These are phyloP conservation scores for Auricularia sp. DNA, from an alignment of 768 basidiomycete genomes.

Conservation along the genomic window DNA sequence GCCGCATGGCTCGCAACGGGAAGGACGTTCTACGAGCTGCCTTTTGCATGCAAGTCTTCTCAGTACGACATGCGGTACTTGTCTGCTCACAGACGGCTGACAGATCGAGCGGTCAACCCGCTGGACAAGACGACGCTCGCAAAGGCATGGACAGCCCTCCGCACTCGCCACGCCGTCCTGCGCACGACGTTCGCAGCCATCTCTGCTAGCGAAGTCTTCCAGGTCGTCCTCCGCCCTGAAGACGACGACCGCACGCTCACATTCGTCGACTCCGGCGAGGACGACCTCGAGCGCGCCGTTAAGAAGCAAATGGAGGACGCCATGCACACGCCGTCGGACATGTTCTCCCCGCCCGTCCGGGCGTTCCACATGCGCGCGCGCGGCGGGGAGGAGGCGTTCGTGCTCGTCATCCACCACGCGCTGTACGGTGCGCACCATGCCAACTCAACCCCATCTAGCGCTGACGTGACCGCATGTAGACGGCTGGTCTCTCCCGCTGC, in stretches of 20 bases:
- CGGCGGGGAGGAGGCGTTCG: constrained; percentile 12
- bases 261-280: constrained; percentile 1
- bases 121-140: neutral
- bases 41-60: neutral
- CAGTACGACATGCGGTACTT: neutral
- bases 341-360: constrained; percentile 18
- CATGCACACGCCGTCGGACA: constrained; percentile 1
- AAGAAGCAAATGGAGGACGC: constrained; percentile 16
- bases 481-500: constrained; percentile 34
- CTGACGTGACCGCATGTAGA: constrained; percentile 11
- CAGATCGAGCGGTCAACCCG: neutral
- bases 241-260: constrained; percentile 11
- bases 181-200: constrained; percentile 31
- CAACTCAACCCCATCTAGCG: too few species aligned
- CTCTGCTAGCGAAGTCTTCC: constrained; percentile 10
- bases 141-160: neutral
- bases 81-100: neutral
- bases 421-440: constrained; percentile 27
- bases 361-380: constrained; percentile 15
- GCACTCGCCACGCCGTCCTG: constrained; percentile 14
- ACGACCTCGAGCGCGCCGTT: constrained; percentile 4
- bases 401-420: constrained; percentile 37
- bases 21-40: neutral
- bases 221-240: constrained; percentile 17
- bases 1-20: neutral